phyloP scores from a whole-genome alignment of 257 asterid genomes.

The Jasminum sambac region DNA sequence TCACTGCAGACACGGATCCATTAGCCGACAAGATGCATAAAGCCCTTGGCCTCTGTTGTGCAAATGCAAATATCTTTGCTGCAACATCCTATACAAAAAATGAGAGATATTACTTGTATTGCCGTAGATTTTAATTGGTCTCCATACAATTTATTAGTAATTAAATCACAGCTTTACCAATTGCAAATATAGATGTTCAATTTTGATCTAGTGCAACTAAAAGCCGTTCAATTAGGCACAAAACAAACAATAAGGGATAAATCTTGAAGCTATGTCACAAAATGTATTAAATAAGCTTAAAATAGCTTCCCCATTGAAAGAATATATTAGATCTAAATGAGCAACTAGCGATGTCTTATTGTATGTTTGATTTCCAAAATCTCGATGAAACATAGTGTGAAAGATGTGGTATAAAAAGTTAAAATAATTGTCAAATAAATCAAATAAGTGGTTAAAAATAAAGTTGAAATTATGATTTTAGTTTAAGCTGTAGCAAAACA shows the following conservation, averaged over 20 bases:
- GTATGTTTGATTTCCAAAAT: too few species aligned
- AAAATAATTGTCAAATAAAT: too few species aligned
- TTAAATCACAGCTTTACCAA: neutral
- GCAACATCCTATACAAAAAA: constrained; percentile 71
- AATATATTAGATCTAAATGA: neutral
- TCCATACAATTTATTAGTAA: neutral
- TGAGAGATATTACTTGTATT: constrained; percentile 18
- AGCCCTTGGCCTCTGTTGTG: constrained; percentile 94
- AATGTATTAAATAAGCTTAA: neutral
- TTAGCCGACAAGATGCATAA: constrained; percentile 83
- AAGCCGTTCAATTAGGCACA: neutral
- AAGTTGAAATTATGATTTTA: too few species aligned
- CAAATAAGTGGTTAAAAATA: too few species aligned
- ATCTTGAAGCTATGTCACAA: neutral
- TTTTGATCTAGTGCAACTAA: neutral
- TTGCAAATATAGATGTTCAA: neutral
- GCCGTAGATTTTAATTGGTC: neutral
- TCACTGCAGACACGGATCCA: constrained; percentile 76
- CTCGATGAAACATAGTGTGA: too few species aligned
- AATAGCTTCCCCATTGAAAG: neutral
- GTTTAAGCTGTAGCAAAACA: too few species aligned
- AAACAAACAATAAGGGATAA: neutral
- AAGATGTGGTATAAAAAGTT: too few species aligned
- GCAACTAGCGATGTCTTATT: neutral
- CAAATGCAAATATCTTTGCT: constrained; percentile 76